Conservation (phyloP, 2,329 filamentous ascomycete species). For the Venturia asperata region DNA sequence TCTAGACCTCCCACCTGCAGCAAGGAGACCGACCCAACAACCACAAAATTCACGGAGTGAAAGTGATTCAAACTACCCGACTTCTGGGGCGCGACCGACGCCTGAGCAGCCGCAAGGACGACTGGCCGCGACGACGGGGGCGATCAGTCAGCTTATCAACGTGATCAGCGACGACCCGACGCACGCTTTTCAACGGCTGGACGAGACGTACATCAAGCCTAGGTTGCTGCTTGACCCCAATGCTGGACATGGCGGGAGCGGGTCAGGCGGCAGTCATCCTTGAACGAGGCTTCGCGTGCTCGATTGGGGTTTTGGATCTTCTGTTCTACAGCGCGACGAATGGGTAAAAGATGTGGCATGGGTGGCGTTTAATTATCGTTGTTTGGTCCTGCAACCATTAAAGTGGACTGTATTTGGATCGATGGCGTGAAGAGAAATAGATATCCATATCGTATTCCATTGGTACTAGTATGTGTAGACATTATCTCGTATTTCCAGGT, state of each 20-base stretch:
- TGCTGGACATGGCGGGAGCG: slow-evolving; percentile 18
- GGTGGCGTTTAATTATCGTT: neutral
- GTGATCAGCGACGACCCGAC: slow-evolving; percentile 77
- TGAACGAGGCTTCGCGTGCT: neutral
- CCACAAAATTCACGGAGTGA: slow-evolving; percentile 17
- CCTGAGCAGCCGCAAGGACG: neutral
- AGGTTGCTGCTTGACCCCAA: slow-evolving; percentile 69
- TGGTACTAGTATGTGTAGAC: too few relatives aligned
- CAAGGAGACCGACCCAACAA: slow-evolving; percentile 34
- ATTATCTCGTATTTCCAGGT: too few relatives aligned
- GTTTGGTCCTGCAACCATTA: neutral
- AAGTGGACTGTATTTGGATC: neutral
- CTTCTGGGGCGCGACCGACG: slow-evolving; percentile 31
- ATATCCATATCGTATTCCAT: neutral
- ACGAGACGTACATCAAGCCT: slow-evolving; percentile 95
- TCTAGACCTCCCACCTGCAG: slow-evolving; percentile 54
- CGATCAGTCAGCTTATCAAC: slow-evolving; percentile 72
- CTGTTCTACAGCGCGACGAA: neutral
- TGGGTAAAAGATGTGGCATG: neutral
- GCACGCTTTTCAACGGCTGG: slow-evolving; percentile 82
- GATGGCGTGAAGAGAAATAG: neutral
- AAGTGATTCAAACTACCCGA: slow-evolving; percentile 31
- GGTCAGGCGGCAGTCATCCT: slow-evolving; percentile 1
- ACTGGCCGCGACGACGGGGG: slow-evolving; percentile 62
- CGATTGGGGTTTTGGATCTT: neutral